Conservation (phyloP, 345 rosid species). For the Gossypium stocksii region DNA sequence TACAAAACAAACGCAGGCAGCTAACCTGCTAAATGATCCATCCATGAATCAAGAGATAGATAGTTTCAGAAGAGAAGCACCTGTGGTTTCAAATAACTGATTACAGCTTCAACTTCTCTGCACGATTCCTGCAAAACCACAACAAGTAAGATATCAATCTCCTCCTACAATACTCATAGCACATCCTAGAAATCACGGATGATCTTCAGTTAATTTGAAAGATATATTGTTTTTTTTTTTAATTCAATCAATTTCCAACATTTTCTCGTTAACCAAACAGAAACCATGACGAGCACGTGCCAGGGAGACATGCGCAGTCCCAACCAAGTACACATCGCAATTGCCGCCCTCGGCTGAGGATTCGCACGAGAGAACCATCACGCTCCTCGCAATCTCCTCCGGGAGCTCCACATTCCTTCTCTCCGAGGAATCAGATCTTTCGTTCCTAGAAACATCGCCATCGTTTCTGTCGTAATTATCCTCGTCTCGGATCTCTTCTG, state of each 20-base stretch:
- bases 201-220: neutral
- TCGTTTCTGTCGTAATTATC: neutral
- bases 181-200: neutral
- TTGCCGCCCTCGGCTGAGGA: conserved; percentile 62
- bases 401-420: conserved; percentile 45
- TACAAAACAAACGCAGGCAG: conserved; percentile 18
- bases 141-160: conserved; percentile 4
- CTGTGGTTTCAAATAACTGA: conserved; percentile 83
- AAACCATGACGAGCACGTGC: conserved; percentile 25
- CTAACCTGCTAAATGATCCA: conserved; percentile 23
- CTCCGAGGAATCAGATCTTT: conserved; percentile 26
- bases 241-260: conserved; percentile 8
- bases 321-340: conserved; percentile 83
- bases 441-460: conserved; percentile 20
- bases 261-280: conserved; percentile 22
- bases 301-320: conserved; percentile 94
- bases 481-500: neutral
- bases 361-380: conserved; percentile 68
- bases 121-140: conserved; percentile 69
- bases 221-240: neutral
- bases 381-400: conserved; percentile 63
- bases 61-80: conserved; percentile 40
- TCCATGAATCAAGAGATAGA: conserved; percentile 25
- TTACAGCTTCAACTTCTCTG: conserved; percentile 73
- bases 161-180: conserved; percentile 5